These are phyloP conservation scores for Pleoardoris graminearum DNA, from an alignment of 2,329 filamentous ascomycete species.

Conservation along the genomic window DNA sequence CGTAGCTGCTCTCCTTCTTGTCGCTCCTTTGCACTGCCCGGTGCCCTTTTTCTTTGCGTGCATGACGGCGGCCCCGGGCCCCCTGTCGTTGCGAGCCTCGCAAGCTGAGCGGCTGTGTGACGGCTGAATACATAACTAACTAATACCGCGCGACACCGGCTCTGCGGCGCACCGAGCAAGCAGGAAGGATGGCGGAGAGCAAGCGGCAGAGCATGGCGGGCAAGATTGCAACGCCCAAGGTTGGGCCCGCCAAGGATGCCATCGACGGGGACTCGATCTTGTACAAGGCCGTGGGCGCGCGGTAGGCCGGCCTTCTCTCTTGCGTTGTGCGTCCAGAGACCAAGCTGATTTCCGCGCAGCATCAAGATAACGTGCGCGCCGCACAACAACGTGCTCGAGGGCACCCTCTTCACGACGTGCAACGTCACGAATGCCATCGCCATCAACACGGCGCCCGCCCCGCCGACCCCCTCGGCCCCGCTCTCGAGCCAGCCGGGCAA, in stretches of 20 bases:
- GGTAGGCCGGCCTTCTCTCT: conserved; percentile 52
- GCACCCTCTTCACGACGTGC: conserved; percentile 64
- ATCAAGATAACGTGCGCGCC: conserved; percentile 61
- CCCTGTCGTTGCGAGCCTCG: conserved; percentile 32
- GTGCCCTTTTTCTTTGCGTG: conserved; percentile 37
- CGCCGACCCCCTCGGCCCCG: conserved; percentile 48
- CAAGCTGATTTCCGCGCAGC: conserved; percentile 44
- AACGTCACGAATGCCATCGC: conserved; percentile 64
- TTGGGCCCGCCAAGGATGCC: conserved; percentile 48
- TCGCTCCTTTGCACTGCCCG: conserved; percentile 48
- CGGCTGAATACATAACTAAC: conserved; percentile 16
- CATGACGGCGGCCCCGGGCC: conserved; percentile 40
- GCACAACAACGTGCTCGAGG: conserved; percentile 59
- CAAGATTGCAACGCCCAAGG: conserved; percentile 58
- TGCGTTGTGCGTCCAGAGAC: neutral
- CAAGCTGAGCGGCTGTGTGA: conserved; percentile 16
- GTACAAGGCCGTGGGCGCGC: conserved; percentile 63
- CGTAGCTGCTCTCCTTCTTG: conserved; percentile 38
- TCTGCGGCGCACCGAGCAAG: conserved; percentile 33
- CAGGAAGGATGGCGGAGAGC: conserved; percentile 56
- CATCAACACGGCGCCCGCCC: conserved; percentile 58
- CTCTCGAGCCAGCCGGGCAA: conserved; percentile 52
- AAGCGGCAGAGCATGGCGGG: conserved; percentile 61
- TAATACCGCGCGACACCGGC: conserved; percentile 10
- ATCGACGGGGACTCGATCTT: conserved; percentile 58